A percentile compares a stretch with the other conserved stretches of the same genome.
These are phyloP conservation scores for Phycomyces blakesleeanus DNA, from an alignment of 192 early-diverging fungal genomes.

Conservation along the genomic window DNA sequence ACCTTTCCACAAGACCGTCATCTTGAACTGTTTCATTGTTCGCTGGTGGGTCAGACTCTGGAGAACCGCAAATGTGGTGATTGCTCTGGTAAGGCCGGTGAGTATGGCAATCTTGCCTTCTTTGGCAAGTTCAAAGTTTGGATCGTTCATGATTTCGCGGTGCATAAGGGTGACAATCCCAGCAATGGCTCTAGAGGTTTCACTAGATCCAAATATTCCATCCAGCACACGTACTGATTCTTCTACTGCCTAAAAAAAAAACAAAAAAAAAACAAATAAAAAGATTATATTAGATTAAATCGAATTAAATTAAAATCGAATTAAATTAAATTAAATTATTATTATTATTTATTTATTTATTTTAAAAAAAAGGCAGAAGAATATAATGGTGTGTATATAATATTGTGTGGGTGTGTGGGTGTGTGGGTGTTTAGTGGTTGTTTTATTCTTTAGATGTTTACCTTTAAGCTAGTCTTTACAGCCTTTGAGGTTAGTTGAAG, in stretches of 20 bases:
- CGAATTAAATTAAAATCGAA: too few relatives aligned
- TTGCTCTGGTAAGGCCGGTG: slow-evolving; percentile 71
- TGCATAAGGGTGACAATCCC: slow-evolving; percentile 75
- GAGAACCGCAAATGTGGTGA: slow-evolving; percentile 81
- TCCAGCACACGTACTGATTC: slow-evolving; percentile 87
- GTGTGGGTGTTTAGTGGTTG: too few relatives aligned
- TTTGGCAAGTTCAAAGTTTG: slow-evolving; percentile 59
- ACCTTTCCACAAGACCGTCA: slow-evolving; percentile 57
- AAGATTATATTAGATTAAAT: too few relatives aligned
- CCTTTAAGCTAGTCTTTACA: slow-evolving; percentile 54
- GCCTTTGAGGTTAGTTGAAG: slow-evolving; percentile 77
- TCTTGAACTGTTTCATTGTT: slow-evolving; percentile 38
- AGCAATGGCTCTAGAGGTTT: slow-evolving; percentile 83
- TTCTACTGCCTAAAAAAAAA: slow-evolving; percentile 61
- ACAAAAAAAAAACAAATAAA: background rate
- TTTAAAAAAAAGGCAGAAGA: too few relatives aligned
- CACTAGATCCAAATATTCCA: slow-evolving; percentile 93
- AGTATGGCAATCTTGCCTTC: slow-evolving; percentile 64
- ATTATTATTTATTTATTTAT: too few relatives aligned
- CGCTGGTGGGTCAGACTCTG: slow-evolving; percentile 72
- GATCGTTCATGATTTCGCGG: slow-evolving; percentile 65
- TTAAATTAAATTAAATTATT: too few relatives aligned
- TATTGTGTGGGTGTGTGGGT: too few relatives aligned
- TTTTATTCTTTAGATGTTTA: background rate
- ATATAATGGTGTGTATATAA: too few relatives aligned